phyloP scores from a whole-genome alignment of 176 grass and related monocot genomes.

The Poa annua region DNA sequence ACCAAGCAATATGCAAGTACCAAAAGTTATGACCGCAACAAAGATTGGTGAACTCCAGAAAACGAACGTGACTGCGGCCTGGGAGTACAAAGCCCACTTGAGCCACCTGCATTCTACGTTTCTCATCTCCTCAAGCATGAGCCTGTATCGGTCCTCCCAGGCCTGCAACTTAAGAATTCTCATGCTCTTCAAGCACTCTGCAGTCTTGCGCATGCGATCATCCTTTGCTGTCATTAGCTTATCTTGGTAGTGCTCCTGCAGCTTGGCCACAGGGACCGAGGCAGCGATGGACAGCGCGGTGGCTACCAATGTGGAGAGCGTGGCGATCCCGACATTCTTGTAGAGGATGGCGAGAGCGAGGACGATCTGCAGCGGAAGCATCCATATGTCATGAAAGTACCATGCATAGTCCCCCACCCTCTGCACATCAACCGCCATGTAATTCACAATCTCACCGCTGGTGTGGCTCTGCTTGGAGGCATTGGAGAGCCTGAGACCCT shows the following conservation, averaged over 20 bases:
- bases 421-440: constrained; percentile 99
- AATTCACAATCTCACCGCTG: constrained; percentile 97
- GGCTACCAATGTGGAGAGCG: constrained; percentile 69
- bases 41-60: constrained; percentile 99
- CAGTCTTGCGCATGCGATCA: constrained; percentile 95
- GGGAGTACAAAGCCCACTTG: constrained; percentile 76
- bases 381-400: constrained; percentile 99
- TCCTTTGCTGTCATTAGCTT: constrained; percentile 95
- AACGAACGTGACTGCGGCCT: constrained; percentile 91
- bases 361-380: constrained; percentile 94
- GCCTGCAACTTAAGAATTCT: constrained; percentile 92
- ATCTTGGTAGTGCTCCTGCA: constrained; percentile 97
- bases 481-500: constrained; percentile 87
- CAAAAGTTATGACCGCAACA: constrained; percentile 85
- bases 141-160: constrained; percentile 86
- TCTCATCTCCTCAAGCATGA: constrained; percentile 89
- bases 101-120: constrained; percentile 91
- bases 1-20: constrained; percentile 88
- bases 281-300: constrained; percentile 79
- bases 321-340: constrained; percentile 79
- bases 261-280: constrained; percentile 82
- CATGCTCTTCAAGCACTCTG: constrained; percentile 93
- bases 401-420: constrained; percentile 95
- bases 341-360: constrained; percentile 94
- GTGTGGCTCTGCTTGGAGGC: constrained; percentile 80